Percentiles rank a stretch among this genome's conserved stretches.
phyloP scores from a whole-genome alignment of 306 rosid genomes.

The Lupinus albus region DNA sequence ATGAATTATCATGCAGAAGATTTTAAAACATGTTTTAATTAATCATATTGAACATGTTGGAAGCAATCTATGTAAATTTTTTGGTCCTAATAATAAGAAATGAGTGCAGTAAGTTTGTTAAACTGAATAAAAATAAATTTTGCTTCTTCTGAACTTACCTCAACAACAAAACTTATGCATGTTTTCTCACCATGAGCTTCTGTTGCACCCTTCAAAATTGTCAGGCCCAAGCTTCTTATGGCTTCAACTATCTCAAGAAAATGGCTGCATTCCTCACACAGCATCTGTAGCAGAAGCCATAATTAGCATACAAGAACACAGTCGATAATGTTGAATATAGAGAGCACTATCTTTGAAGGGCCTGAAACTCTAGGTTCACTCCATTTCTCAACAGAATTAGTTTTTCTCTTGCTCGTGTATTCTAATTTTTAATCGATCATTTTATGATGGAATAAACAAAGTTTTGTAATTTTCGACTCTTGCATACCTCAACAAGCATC shows the following conservation, averaged over 20 bases:
- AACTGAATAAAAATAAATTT: slow-evolving; percentile 3
- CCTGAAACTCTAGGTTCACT: no score
- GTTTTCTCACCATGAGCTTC: slow-evolving; percentile 80
- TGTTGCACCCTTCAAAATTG: slow-evolving; percentile 78
- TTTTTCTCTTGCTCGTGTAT: no score
- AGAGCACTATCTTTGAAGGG: slow-evolving; percentile 10
- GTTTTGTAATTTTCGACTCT: slow-evolving; percentile 5
- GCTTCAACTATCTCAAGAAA: slow-evolving; percentile 95
- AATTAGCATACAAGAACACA: slow-evolving; percentile 20
- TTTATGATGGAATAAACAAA: neutral
- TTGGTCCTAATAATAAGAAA: slow-evolving; percentile 11
- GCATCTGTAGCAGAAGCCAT: slow-evolving; percentile 62
- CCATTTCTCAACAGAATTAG: no score
- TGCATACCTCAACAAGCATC: slow-evolving; percentile 86
- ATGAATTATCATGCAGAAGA: neutral
- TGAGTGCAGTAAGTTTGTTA: neutral
- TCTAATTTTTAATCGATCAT: neutral
- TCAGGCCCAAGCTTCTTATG: slow-evolving; percentile 77
- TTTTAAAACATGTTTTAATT: neutral
- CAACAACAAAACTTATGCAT: slow-evolving; percentile 86
- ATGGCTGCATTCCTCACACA: slow-evolving; percentile 89
- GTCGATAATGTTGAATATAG: neutral
- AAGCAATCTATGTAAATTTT: neutral
- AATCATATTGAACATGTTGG: neutral
- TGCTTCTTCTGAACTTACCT: slow-evolving; percentile 54